Evolutionary conservation across 192 early-diverging fungal genomes (phyloP).

Genomic region (Umbelopsis sp.): DNA sequence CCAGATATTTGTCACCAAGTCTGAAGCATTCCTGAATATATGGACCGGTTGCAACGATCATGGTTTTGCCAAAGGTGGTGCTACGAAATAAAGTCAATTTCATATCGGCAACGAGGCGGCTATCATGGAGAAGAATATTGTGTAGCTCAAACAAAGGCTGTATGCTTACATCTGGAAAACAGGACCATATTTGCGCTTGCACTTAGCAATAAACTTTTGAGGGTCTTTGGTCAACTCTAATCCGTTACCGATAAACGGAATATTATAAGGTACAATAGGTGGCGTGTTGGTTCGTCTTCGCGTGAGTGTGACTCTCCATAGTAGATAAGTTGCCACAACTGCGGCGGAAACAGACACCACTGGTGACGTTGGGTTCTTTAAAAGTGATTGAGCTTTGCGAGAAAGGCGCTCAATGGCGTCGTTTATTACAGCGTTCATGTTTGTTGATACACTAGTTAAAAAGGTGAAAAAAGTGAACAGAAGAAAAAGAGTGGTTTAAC

Average conservation of each 20-base stretch:
- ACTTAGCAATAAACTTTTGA: slow-evolving; percentile 13
- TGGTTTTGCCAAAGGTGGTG: neutral
- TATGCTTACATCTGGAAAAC: slow-evolving; percentile 17
- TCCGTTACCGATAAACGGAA: slow-evolving; percentile 26
- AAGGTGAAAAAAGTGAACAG: no score
- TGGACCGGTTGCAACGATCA: slow-evolving; percentile 13
- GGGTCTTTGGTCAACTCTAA: slow-evolving; percentile 16
- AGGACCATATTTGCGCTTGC: slow-evolving; percentile 16
- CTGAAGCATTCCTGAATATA: slow-evolving; percentile 19
- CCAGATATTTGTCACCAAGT: neutral
- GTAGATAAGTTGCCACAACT: neutral
- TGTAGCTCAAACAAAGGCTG: no score
- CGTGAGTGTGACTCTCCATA: neutral
- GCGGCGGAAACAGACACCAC: neutral
- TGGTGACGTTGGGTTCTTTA: neutral
- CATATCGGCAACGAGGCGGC: neutral
- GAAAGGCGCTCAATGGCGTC: neutral
- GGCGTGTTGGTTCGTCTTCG: neutral
- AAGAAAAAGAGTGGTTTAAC: no score
- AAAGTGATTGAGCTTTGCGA: neutral
- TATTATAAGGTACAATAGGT: slow-evolving; percentile 2
- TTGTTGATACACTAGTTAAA: no score
- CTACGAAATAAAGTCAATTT: neutral
- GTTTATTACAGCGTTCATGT: neutral
- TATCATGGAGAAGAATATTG: neutral